These are phyloP conservation scores for Corynascus novoguineensis DNA, from an alignment of 495 filamentous ascomycete species.

Conservation along the genomic window DNA sequence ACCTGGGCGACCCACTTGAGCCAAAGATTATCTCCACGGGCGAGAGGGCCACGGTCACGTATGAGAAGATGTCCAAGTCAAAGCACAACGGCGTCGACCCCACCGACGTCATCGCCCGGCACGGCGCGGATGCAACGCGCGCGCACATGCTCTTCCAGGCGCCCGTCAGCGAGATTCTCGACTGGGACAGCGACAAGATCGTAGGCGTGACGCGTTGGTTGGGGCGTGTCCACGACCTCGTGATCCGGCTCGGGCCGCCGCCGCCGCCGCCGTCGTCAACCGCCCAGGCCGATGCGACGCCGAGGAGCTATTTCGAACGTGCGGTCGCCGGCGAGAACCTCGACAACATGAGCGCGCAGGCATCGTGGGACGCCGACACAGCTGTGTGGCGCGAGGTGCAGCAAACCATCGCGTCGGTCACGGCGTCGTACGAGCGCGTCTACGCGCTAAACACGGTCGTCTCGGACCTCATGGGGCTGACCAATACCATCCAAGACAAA, in stretches of 20 bases:
- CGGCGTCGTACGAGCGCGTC: conserved; percentile 59
- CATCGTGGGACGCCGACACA: conserved; percentile 45
- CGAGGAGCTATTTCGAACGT: conserved; percentile 33
- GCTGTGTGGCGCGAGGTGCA: conserved; percentile 60
- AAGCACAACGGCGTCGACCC: conserved; percentile 94
- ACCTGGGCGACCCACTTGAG: conserved; percentile 50
- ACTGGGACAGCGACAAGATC: conserved; percentile 85
- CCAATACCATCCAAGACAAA: conserved; percentile 52
- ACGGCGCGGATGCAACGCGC: conserved; percentile 78
- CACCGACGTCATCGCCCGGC: conserved; percentile 57
- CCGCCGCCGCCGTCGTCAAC: background rate
- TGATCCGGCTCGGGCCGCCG: conserved; percentile 31
- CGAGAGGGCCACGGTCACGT: conserved; percentile 54
- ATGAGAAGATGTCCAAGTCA: conserved; percentile 95
- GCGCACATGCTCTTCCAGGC: conserved; percentile 86
- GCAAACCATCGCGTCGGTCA: conserved; percentile 61
- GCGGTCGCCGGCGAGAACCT: background rate
- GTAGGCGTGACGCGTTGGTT: conserved; percentile 78
- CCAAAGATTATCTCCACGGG: conserved; percentile 58
- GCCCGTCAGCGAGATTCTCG: conserved; percentile 71
- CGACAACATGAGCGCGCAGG: conserved; percentile 17
- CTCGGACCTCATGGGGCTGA: conserved; percentile 73
- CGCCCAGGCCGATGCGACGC: background rate
- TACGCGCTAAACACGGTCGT: conserved; percentile 75
- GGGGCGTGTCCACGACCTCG: conserved; percentile 55